Base-by-base conservation (phyloP, 2,329 filamentous ascomycete genomes). In the Blastomyces parvus region DNA sequence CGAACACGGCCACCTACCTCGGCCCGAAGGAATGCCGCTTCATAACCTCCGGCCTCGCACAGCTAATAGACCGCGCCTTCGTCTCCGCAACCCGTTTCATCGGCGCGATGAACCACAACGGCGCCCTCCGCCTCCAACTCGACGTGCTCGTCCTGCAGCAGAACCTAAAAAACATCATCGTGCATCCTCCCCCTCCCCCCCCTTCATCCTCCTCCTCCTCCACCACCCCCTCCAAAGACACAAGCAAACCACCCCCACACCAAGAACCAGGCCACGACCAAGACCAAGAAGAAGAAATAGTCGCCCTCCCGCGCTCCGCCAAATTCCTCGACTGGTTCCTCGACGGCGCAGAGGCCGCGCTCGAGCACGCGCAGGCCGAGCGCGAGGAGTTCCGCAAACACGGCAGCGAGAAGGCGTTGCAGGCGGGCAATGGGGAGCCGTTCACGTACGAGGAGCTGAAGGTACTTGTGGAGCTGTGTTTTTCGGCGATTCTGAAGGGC, bases 111-210 rank as follows among this genome's bases (percentile, higher is more conserved):
- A 97, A 99, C 74, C 79, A 78, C 46, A 85, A 88, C 69, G 94
- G 94, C 52, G 90, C 88, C 64, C 86, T 87, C n/a, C 85, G 91
- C 46, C 91, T 99, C 85, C 88, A 91, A 74, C 85, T 97, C 70
- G 96, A 99, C 74, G 91, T 97, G 59, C 83, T 97, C 30, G 94
- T 99, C 50, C 80, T 99, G 60, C 93, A 97, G 77, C 94, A 99
- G 74, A 97, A 96, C 70, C 84, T 99, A 62, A 96, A 96, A 79
- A 96, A 96, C 68, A 87, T 99, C 61, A 91, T 79, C 58, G 69
- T 77, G n/a, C 70, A 55, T 44, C 73, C 19, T 65, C 62, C 19
- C 59, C 60, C n/a, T 64, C 68, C 50, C 30, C 59, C 9, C 64
- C 68, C 50, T 30, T 30, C 61, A 44, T 55, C 30, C 25, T 61